phyloP scores from a whole-genome alignment of 2,329 filamentous ascomycete species.

The Helotiales sp. region DNA sequence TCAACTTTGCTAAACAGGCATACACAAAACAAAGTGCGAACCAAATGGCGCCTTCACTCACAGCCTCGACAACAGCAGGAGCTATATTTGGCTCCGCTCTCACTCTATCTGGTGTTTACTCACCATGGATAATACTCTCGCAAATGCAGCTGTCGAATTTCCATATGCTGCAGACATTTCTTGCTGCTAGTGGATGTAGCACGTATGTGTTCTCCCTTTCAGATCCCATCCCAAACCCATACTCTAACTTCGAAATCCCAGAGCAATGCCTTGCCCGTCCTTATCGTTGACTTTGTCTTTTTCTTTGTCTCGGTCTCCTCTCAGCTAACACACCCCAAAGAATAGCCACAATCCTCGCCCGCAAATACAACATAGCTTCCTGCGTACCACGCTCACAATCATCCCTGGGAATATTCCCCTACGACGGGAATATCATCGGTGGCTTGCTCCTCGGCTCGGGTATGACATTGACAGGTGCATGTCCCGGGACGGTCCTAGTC shows the following conservation, averaged over 20 bases:
- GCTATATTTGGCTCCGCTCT: slow-evolving; percentile 66
- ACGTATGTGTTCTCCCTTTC: slow-evolving; percentile 51
- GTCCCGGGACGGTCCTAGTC: slow-evolving; percentile 66
- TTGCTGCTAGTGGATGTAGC: slow-evolving; percentile 64
- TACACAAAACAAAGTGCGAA: not conserved
- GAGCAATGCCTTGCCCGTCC: too few relatives aligned
- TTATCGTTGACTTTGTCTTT: too few relatives aligned
- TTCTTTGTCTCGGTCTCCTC: too few relatives aligned
- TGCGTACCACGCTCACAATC: slow-evolving; percentile 55
- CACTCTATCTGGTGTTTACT: slow-evolving; percentile 60
- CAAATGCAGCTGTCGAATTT: slow-evolving; percentile 65
- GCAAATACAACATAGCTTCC: slow-evolving; percentile 47
- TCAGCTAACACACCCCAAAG: slow-evolving; percentile 40
- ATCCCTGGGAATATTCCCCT: slow-evolving; percentile 56
- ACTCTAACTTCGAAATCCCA: too few relatives aligned
- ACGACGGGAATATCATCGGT: slow-evolving; percentile 69
- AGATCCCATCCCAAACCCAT: not conserved
- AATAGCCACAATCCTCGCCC: slow-evolving; percentile 52
- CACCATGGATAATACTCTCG: slow-evolving; percentile 60
- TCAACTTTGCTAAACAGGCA: not conserved
- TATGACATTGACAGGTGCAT: slow-evolving; percentile 68
- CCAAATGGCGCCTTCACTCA: not conserved
- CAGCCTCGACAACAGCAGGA: slow-evolving; percentile 48
- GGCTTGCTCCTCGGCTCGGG: slow-evolving; percentile 66
- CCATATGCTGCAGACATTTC: slow-evolving; percentile 67